These are phyloP conservation scores for Alternaria tenuissima DNA, from an alignment of 2,329 filamentous ascomycete species.

Conservation along the genomic window DNA sequence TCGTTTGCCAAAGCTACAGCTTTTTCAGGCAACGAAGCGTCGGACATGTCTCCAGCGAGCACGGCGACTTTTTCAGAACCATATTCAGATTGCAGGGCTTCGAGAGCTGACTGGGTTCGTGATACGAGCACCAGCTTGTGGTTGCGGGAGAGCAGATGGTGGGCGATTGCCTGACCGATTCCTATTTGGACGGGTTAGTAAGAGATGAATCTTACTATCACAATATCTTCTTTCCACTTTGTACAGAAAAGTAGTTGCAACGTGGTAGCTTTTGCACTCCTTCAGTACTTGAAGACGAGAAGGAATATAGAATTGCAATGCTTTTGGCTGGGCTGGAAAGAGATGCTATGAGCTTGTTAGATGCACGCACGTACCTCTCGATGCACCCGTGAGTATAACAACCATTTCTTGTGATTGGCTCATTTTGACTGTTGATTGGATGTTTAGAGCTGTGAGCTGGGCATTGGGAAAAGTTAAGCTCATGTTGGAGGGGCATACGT, in stretches of 20 bases:
- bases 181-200: constrained; percentile 49
- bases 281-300: not conserved
- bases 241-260: not conserved
- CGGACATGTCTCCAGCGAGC: constrained; percentile 65
- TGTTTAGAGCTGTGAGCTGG: not conserved
- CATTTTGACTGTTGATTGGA: constrained; percentile 25
- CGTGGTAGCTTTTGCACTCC: not conserved
- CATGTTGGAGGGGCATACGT: constrained; percentile 8
- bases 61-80: constrained; percentile 62
- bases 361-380: constrained; percentile 58
- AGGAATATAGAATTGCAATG: not conserved
- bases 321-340: not conserved
- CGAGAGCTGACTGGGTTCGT: constrained; percentile 64
- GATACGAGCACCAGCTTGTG: constrained; percentile 68
- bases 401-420: constrained; percentile 50
- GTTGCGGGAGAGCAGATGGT: constrained; percentile 63
- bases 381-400: constrained; percentile 68
- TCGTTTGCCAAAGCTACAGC: constrained; percentile 71
- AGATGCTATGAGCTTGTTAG: not conserved
- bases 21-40: constrained; percentile 63
- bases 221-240: not conserved
- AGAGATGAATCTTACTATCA: not conserved
- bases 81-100: constrained; percentile 57
- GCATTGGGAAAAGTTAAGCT: constrained; percentile 3
- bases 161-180: constrained; percentile 68